Percentiles rank a stretch among this genome's conserved stretches.
Conservation (phyloP, 805 yeast genomes). For the Starmerella geochares region DNA sequence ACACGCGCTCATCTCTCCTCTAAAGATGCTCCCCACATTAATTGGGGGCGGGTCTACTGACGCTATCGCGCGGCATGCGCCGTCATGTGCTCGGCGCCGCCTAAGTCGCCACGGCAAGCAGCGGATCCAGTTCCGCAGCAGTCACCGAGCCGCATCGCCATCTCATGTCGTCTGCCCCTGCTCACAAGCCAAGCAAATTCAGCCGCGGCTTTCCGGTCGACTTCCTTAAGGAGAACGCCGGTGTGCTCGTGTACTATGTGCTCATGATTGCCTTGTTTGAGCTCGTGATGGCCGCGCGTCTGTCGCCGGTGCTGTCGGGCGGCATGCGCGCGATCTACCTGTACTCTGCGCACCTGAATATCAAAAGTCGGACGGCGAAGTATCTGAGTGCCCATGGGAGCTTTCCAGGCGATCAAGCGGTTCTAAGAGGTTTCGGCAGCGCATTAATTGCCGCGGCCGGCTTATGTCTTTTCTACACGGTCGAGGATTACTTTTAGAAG, state of each 20-base stretch:
- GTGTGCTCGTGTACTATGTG: neutral
- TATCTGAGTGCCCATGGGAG: constrained; percentile 3
- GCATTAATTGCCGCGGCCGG: constrained; percentile 10
- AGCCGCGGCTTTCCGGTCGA: constrained; percentile 6
- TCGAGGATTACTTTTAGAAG: constrained; percentile 17
- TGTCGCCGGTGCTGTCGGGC: neutral
- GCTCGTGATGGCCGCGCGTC: neutral
- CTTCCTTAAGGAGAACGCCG: neutral
- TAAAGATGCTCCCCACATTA: no score
- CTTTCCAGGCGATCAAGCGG: constrained; percentile 8
- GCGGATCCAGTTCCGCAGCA: no score
- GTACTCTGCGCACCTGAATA: neutral
- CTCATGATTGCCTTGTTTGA: constrained; percentile 5
- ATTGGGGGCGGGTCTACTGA: neutral
- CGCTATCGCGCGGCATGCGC: neutral
- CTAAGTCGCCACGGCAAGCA: neutral
- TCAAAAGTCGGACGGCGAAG: neutral
- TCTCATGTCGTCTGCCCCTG: neutral
- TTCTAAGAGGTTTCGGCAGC: constrained; percentile 3
- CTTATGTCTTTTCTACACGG: neutral
- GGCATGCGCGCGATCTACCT: constrained; percentile 6
- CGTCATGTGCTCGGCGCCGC: neutral
- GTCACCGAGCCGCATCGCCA: no score
- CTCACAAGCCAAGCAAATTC: constrained; percentile 6
- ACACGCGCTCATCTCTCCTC: neutral